Evolutionary conservation across 1,284 basidiomycete genomes (phyloP).

Genomic region (Leccinum holopus): DNA sequence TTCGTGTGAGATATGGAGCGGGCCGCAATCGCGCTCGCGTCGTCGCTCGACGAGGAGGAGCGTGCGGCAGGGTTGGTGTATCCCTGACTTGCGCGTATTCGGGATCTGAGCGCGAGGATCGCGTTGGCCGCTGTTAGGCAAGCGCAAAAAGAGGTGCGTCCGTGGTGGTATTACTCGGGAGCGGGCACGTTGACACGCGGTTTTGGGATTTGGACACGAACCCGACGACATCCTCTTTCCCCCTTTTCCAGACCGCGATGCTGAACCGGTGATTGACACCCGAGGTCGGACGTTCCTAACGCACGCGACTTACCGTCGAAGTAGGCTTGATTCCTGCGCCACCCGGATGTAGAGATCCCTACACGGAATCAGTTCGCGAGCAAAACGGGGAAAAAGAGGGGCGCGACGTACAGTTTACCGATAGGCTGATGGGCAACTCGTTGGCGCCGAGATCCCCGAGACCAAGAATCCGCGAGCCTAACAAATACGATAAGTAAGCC

Average conservation of each 20-base stretch:
- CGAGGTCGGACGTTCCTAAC: background rate
- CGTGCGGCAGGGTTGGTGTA: constrained; percentile 55
- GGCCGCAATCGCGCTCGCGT: constrained; percentile 60
- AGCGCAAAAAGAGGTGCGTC: constrained; percentile 60
- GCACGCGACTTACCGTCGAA: too few species aligned
- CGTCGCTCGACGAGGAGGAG: constrained; percentile 64
- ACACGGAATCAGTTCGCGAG: too few species aligned
- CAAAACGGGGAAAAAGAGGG: too few species aligned
- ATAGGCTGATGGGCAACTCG: too few species aligned
- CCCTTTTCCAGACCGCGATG: constrained; percentile 57
- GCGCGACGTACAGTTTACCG: too few species aligned
- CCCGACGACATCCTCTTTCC: constrained; percentile 46
- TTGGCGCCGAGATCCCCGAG: too few species aligned
- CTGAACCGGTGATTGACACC: constrained; percentile 83
- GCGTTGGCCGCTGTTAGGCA: constrained; percentile 61
- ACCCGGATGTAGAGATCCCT: too few species aligned
- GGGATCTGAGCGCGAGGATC: constrained; percentile 65
- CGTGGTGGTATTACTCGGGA: background rate
- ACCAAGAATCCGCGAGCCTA: too few species aligned
- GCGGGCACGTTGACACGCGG: background rate
- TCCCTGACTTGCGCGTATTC: constrained; percentile 62
- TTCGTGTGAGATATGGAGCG: constrained; percentile 35
- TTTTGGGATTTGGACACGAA: constrained; percentile 48
- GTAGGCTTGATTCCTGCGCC: too few species aligned
- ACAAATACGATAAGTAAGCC: too few species aligned